Evolutionary conservation across 352 stramenopile genomes (phyloP), one percentile per base, ranked within the genome.

Genomic region (Pythium phragmitis): DNA sequence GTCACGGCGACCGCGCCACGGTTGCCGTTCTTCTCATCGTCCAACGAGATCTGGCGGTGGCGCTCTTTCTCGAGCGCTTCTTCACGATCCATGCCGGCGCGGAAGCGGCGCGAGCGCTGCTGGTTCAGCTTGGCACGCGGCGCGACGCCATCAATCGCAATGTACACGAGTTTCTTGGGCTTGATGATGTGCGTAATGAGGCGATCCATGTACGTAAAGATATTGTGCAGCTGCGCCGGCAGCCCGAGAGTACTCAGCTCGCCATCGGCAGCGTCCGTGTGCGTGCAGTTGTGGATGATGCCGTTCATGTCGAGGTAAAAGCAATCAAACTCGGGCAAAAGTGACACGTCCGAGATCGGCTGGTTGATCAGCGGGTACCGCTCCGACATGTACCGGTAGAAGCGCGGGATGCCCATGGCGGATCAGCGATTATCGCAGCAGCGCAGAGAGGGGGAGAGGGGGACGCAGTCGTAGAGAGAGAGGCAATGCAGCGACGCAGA

Each of bases 231-330:
- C 85, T 99, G 97, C 54, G 92, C 93, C 21, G 96, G 89, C 33
- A 99, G 91, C 43, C 96, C 91, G 4, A 98, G 76, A 67, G 94
- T 80, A 67, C 89, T 91, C 48, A 98, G 72, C 64, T 95, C 84
- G 60, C 96, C 83, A 68, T 98, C 86, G n/a, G 93, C 92, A 12
- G 69, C 63, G 74, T 99, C 98, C 28, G 87, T 89, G 79, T 99
- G 98, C 28, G 97, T 99, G 75, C 96, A 99, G 63, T 98, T 98
- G 82, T 99, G 98, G 64, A 99, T 99, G 67, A 99, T 99, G 57
- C 98, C 98, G 77, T 99, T 99, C 96, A 99, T 98, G 75, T 99
- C 98, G 42, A 99, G 76, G 73, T 99, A 99, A 67, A 99, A 91
- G 71, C 98, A 95, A 81, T 99, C 97, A 64, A 99, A 99, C 70